Base-by-base conservation (phyloP, 2,329 filamentous ascomycete genomes). In the Conoideocrella luteorostrata region DNA sequence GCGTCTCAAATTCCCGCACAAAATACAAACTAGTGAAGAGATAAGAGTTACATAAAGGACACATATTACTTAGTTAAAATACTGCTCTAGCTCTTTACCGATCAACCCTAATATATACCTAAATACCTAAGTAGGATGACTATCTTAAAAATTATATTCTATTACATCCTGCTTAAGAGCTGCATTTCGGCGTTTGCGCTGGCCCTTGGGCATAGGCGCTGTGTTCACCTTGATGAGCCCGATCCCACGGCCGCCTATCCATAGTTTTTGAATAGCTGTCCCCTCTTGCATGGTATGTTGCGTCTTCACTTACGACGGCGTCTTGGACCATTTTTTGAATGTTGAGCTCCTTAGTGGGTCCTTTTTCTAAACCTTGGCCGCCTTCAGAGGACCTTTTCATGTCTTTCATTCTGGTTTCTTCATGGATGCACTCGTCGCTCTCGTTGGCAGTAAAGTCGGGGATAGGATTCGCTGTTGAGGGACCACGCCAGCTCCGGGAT, bases 341-440 rank as follows among this genome's bases (percentile, higher is more conserved):
- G 30, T 34, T 34, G 30, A 17, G 30, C n/a, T n/a, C 30, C 30
- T 34, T 34, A 15, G 30, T 34, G n/a, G 30, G 17, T 34, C 7
- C 30, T 39, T 20, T n/a, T 22, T 47, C 39, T 41, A 44, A 17
- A 32, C 30, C 29, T 43, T 53, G 30, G 30, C n/a, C 30, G 7
- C 30, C n/a, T 34, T 34, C 11, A 34, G 6, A 48, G 41, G 13
- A 52, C 41, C 12, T 49, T 44, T 41, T 52, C 2, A 50, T 38
- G 10, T 56, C 43, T n/a, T 52, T 44, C 23, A 58, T 51, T 10
- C 33, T 40, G 7, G 56, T 22, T 1, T 43, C 37, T 4, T 55
- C 49, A 10, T 54, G 45, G 20, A 56, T 56, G 7, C 43, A 49
- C 22, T 53, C 47, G 30, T 57, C 54, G 47, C 52, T 59, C 26